Evolutionary conservation across 352 stramenopile genomes (phyloP).

Genomic region (Phytophthora constricta): DNA sequence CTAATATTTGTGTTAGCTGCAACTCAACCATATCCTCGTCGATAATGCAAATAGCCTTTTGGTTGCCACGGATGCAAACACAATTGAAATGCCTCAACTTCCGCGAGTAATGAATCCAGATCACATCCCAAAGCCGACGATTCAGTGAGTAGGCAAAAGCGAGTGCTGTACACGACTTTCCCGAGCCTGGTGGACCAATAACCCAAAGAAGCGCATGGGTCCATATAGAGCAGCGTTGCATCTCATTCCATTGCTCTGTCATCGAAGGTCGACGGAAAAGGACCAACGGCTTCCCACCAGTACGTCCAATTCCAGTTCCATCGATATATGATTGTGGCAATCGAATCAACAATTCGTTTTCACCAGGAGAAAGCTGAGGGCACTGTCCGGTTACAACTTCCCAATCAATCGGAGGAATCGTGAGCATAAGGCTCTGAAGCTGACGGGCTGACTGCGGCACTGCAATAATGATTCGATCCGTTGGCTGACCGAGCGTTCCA

Average conservation of each 20-base stretch:
- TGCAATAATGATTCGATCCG: too few relatives aligned
- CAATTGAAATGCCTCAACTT: constrained; percentile 3
- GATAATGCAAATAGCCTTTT: constrained; percentile 17
- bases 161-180: constrained; percentile 15
- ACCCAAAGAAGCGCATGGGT: constrained; percentile 17
- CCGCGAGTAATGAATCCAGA: constrained; percentile 17
- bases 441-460: too few relatives aligned
- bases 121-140: constrained; percentile 7
- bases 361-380: too few relatives aligned
- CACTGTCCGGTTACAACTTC: too few relatives aligned
- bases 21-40: not conserved
- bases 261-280: constrained; percentile 10
- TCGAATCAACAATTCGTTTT: too few relatives aligned
- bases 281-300: too few relatives aligned
- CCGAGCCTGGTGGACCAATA: constrained; percentile 8
- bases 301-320: too few relatives aligned
- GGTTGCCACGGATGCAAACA: constrained; percentile 11
- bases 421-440: too few relatives aligned
- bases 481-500: too few relatives aligned
- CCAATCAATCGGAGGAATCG: too few relatives aligned
- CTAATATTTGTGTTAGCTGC: constrained; percentile 7
- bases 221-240: constrained; percentile 15
- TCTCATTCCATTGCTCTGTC: constrained; percentile 20
- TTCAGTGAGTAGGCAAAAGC: constrained; percentile 11
- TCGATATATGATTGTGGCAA: too few relatives aligned